phyloP scores from a whole-genome alignment of 2,329 filamentous ascomycete species.

The Talaromyces sp. region DNA sequence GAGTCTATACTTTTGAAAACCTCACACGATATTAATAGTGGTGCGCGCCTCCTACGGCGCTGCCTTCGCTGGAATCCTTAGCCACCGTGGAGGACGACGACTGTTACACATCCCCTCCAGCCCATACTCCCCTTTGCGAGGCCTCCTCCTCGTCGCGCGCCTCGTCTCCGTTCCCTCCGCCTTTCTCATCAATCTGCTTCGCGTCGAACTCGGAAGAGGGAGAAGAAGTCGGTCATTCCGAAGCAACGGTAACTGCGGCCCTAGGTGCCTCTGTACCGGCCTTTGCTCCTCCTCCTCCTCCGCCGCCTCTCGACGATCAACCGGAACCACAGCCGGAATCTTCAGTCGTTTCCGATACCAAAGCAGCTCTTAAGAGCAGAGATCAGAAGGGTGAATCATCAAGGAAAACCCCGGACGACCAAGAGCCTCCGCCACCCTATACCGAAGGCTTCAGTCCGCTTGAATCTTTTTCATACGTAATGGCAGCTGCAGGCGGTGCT shows the following conservation, averaged over 20 bases:
- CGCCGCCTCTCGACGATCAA: slow-evolving; percentile 47
- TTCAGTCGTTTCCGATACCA: slow-evolving; percentile 65
- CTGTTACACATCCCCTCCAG: slow-evolving; percentile 34
- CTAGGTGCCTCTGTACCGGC: slow-evolving; percentile 44
- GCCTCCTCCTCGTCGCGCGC: slow-evolving; percentile 45
- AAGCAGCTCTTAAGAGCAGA: slow-evolving; percentile 67
- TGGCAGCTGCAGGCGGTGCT: slow-evolving; percentile 94
- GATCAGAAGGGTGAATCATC: slow-evolving; percentile 73
- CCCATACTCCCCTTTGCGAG: slow-evolving; percentile 32
- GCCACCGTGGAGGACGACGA: slow-evolving; percentile 35
- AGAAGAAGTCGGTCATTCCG: slow-evolving; percentile 30
- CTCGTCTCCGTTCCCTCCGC: slow-evolving; percentile 53
- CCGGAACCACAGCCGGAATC: slow-evolving; percentile 40
- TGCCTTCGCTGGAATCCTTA: slow-evolving; percentile 31
- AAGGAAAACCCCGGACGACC: slow-evolving; percentile 69
- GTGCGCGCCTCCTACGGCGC: slow-evolving; percentile 41
- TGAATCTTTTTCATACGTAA: slow-evolving; percentile 88
- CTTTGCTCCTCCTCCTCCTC: slow-evolving; percentile 48
- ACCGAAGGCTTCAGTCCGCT: slow-evolving; percentile 90
- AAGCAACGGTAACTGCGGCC: slow-evolving; percentile 43
- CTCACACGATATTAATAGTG: slow-evolving; percentile 18
- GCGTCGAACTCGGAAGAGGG: slow-evolving; percentile 28
- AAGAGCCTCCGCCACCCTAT: slow-evolving; percentile 92
- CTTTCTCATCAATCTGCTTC: slow-evolving; percentile 61
- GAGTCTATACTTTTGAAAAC: slow-evolving; percentile 18